A percentile compares a stretch with the other conserved stretches of the same genome.
Evolutionary conservation across 2,329 filamentous ascomycete species (phyloP).

Genomic region (Microcyclospora pomicola): DNA sequence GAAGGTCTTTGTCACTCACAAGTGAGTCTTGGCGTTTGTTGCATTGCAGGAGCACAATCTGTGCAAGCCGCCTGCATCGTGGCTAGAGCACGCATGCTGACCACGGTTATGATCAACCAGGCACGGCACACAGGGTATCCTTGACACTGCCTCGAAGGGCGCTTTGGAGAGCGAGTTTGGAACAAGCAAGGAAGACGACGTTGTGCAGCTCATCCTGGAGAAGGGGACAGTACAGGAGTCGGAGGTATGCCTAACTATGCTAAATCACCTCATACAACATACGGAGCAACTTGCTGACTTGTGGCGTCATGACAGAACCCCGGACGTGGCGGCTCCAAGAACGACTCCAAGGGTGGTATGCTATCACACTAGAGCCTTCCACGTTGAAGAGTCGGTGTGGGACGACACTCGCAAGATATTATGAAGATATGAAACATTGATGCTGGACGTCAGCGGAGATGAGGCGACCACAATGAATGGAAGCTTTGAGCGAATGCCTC

Average conservation of each 20-base stretch:
- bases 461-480: no score
- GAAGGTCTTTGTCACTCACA: slow-evolving; percentile 81
- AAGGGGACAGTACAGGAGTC: slow-evolving; percentile 54
- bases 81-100: no score
- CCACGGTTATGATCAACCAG: slow-evolving; percentile 30
- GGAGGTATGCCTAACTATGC: slow-evolving; percentile 31
- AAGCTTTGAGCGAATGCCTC: no score
- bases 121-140: slow-evolving; percentile 70
- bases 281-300: neutral
- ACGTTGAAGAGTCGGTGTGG: neutral
- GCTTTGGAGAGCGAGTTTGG: slow-evolving; percentile 78
- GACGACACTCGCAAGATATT: neutral
- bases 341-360: slow-evolving; percentile 26
- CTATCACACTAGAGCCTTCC: slow-evolving; percentile 14
- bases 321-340: slow-evolving; percentile 30
- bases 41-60: neutral
- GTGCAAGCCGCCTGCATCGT: no score
- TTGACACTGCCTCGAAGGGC: slow-evolving; percentile 61
- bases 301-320: slow-evolving; percentile 16
- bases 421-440: no score
- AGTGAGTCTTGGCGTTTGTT: slow-evolving; percentile 43
- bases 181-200: slow-evolving; percentile 63
- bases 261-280: slow-evolving; percentile 5
- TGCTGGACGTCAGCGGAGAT: no score
- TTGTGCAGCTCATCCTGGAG: slow-evolving; percentile 68